Evolutionary conservation across 2,329 filamentous ascomycete genomes (phyloP), one percentile per base, ranked within the genome.

Genomic region (Cladophialophora carrionii): DNA sequence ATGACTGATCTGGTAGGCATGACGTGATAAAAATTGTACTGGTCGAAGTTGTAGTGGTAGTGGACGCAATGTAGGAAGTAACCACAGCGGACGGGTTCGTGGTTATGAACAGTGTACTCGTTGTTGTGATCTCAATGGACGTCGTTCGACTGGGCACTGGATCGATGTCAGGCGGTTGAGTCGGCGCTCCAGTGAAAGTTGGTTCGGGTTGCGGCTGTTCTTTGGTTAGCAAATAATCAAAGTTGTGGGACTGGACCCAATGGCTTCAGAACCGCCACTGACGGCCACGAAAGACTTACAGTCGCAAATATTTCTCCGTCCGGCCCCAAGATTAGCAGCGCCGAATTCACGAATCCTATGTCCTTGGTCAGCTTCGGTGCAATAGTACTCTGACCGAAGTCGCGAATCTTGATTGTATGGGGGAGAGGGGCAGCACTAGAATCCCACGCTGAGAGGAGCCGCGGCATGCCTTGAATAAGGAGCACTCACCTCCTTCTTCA

Each of bases 401-500:
- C 37, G 37, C 37, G 17, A n/a, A 6, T 43, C 37, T 43, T 43
- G 37, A 17, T 41, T 41, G 14, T 41, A 5, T 4, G 37, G 17
- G 17, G 4, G 17, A n/a, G 17, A n/a, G 37, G 37, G 12, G 14
- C 34, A 17, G 14, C 14, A 41, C 17, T 17, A 14, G 34, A 12
- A 41, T 14, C 4, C 12, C 14, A 8, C 1, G 34, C 34, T 41
- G 14, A 0, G 34, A 8, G 34, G 4, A 41, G 46, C 22, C 26
- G 20, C 48, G 5, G 48, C 48, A 20, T 34, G 56, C 43, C 22
- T 32, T 17, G 41, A 41, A 41, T 22, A 26, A 31, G 54, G 48
- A 26, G 54, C 24, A 32, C 67, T 62, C 62, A 65, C 64, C 61
- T 60, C 65, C 68, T 62, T 66, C 63, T 64, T 70, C 68, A 49